A percentile compares a stretch with the other conserved stretches of the same genome.
phyloP scores from a whole-genome alignment of 2,329 filamentous ascomycete genomes.

The Colletotrichum brevisporum region DNA sequence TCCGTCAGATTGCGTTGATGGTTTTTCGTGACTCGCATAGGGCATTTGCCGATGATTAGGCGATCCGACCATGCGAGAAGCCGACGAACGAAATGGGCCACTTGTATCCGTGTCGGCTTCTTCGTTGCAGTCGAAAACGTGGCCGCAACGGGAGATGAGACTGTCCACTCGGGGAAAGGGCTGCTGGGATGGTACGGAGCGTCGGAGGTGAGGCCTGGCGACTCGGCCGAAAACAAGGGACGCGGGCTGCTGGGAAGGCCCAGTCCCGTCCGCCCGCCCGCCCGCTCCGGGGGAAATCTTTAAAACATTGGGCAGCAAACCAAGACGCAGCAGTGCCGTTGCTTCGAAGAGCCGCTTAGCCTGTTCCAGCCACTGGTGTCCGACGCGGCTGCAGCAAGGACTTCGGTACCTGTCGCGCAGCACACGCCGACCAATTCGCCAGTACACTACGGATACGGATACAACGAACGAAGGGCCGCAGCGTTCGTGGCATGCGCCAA shows the following conservation, averaged over 20 bases:
- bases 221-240: conserved; percentile 35
- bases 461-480: too few species aligned
- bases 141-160: conserved; percentile 2
- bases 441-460: too few species aligned
- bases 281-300: conserved; percentile 30
- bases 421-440: too few species aligned
- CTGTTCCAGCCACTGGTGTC: conserved; percentile 16
- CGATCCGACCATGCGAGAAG: conserved; percentile 33
- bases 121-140: background rate
- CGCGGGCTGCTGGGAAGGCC: conserved; percentile 18
- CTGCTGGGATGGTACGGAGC: background rate
- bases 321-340: conserved; percentile 29
- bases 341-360: conserved; percentile 12
- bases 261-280: conserved; percentile 36
- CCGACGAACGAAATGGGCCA: conserved; percentile 13
- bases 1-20: conserved; percentile 28
- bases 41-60: conserved; percentile 32
- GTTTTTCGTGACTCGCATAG: conserved; percentile 37
- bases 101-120: background rate
- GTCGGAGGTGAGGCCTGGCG: background rate
- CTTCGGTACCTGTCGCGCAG: conserved; percentile 9
- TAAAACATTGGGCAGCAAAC: conserved; percentile 23
- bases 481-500: background rate
- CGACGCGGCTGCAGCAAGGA: conserved; percentile 18
- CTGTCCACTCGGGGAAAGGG: background rate